A percentile compares a stretch with the other conserved stretches of the same genome.
Evolutionary conservation across 1,139 yeast species (phyloP).

Genomic region (Saccharomycopsis crataegensis): DNA sequence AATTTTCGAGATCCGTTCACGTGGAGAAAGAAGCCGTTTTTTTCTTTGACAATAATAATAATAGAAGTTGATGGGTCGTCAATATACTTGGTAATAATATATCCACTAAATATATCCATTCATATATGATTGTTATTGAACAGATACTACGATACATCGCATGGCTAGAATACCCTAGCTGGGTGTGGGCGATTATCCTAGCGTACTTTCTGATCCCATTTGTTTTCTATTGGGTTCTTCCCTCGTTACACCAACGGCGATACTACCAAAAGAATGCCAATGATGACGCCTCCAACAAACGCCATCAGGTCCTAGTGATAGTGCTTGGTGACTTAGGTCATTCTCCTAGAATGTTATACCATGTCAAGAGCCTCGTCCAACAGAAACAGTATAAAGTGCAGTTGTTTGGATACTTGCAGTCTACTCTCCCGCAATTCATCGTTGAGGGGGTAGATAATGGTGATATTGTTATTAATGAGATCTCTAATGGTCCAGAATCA

Average conservation of each 20-base stretch:
- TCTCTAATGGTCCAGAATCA: constrained; percentile 19
- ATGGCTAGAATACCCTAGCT: constrained; percentile 25
- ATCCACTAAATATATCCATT: no score
- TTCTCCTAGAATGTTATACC: constrained; percentile 93
- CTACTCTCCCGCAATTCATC: constrained; percentile 44
- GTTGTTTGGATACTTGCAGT: constrained; percentile 76
- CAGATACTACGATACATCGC: constrained; percentile 1
- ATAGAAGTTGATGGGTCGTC: no score
- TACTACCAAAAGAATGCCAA: constrained; percentile 23
- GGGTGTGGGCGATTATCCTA: constrained; percentile 28
- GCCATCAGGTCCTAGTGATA: constrained; percentile 33
- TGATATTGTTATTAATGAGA: constrained; percentile 44
- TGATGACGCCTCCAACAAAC: constrained; percentile 8
- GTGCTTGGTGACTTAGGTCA: constrained; percentile 94
- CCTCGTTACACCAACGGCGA: constrained; percentile 26
- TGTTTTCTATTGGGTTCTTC: constrained; percentile 29
- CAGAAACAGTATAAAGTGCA: constrained; percentile 71
- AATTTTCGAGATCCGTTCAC: no score
- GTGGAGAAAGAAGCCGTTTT: no score
- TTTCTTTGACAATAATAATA: no score
- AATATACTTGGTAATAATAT: no score
- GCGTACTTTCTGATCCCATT: constrained; percentile 33
- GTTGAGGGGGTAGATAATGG: constrained; percentile 34
- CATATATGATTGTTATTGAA: no score
- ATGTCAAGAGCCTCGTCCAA: constrained; percentile 62